Conservation (phyloP, 805 yeast genomes). For the Tetrapisispora nanseiensis region DNA sequence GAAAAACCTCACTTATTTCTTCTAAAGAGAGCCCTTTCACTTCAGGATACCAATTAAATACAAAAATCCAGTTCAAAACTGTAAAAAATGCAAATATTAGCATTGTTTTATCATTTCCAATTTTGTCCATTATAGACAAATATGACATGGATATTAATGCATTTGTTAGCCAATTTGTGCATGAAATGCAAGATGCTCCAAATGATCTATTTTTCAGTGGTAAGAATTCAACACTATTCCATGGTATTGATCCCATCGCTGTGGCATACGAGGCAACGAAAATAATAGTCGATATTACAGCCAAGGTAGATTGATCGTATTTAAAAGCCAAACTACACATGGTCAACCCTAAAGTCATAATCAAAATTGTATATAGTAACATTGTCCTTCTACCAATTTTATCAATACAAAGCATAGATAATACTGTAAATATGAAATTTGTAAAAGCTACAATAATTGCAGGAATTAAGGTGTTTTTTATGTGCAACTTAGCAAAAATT, state of each 20-base stretch:
- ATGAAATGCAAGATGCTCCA: conserved; percentile 35
- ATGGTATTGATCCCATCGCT: conserved; percentile 37
- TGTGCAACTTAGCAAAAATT: conserved; percentile 34
- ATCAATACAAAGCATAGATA: conserved; percentile 43
- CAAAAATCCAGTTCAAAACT: conserved; percentile 32
- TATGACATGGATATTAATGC: conserved; percentile 30
- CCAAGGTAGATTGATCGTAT: conserved; percentile 10
- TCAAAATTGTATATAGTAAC: conserved; percentile 35
- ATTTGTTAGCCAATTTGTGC: conserved; percentile 36
- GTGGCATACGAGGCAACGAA: conserved; percentile 36
- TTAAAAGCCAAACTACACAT: conserved; percentile 27
- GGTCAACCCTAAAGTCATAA: conserved; percentile 31
- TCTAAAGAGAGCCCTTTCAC: conserved; percentile 37
- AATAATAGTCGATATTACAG: conserved; percentile 26
- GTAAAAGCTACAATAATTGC: conserved; percentile 46
- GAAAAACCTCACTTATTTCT: conserved; percentile 33
- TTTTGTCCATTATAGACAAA: conserved; percentile 24
- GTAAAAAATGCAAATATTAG: conserved; percentile 29
- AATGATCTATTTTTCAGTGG: conserved; percentile 35
- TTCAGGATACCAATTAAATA: conserved; percentile 35
- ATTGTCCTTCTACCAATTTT: conserved; percentile 38
- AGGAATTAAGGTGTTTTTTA: conserved; percentile 41
- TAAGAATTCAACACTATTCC: conserved; percentile 37
- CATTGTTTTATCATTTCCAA: conserved; percentile 30
- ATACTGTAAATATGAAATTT: conserved; percentile 46